Evolutionary conservation across 2,329 filamentous ascomycete species (phyloP).

Genomic region (Lasiodiplodia sp.): DNA sequence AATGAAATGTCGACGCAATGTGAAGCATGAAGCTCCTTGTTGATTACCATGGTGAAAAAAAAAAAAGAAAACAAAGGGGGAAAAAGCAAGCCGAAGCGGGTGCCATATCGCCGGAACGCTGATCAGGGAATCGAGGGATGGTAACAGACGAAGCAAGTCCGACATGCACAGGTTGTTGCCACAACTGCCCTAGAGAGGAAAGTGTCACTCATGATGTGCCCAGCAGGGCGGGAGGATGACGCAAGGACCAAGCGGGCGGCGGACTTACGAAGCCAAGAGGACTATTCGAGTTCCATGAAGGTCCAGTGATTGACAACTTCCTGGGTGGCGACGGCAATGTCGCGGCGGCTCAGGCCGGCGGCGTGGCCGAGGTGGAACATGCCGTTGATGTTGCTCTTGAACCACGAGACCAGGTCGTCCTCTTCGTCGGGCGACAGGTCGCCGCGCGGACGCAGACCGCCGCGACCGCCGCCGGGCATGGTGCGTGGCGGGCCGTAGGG

Average conservation of each 20-base stretch:
- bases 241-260: neutral
- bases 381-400: constrained; percentile 22
- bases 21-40: neutral
- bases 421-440: neutral
- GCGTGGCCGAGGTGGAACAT: constrained; percentile 15
- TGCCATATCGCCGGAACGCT: constrained; percentile 3
- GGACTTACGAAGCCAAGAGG: neutral
- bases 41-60: neutral
- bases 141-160: neutral
- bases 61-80: neutral
- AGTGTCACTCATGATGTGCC: neutral
- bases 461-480: constrained; percentile 1
- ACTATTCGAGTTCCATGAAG: constrained; percentile 5
- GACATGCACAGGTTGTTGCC: neutral
- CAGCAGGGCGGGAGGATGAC: too few species aligned
- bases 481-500: neutral
- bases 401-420: neutral
- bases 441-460: constrained; percentile 1
- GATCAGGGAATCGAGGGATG: neutral
- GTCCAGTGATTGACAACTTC: constrained; percentile 9
- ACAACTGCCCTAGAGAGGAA: neutral
- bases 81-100: neutral
- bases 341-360: constrained; percentile 1
- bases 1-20: neutral
- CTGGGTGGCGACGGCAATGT: constrained; percentile 2